A percentile compares a stretch with the other conserved stretches of the same genome.
Evolutionary conservation across 2,329 filamentous ascomycete genomes (phyloP).

Genomic region (Ceratocystis colombiana): DNA sequence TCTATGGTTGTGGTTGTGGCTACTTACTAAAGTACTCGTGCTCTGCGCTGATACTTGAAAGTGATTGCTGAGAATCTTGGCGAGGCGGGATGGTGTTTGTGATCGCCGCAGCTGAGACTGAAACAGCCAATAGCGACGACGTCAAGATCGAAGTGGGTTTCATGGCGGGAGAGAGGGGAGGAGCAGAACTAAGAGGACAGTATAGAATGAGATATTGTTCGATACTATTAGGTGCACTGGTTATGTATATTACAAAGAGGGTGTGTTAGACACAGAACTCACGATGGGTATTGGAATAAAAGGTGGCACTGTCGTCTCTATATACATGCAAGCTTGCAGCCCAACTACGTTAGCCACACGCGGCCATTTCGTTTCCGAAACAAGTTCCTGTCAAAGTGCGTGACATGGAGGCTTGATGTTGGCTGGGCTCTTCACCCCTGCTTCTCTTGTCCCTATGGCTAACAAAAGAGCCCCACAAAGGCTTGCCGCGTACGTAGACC

Average conservation of each 20-base stretch:
- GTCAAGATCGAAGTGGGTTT: background rate
- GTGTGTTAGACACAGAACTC: background rate
- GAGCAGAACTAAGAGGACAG: background rate
- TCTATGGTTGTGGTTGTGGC: too few species aligned
- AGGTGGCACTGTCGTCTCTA: background rate
- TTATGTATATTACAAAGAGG: too few species aligned
- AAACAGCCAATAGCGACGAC: constrained; percentile 3
- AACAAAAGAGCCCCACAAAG: background rate
- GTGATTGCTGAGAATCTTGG: background rate
- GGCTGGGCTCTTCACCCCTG: background rate
- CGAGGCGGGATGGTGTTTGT: background rate
- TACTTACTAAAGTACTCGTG: constrained; percentile 7
- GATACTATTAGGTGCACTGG: too few species aligned
- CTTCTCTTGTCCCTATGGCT: background rate
- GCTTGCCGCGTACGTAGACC: background rate
- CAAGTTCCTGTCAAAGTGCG: constrained; percentile 1
- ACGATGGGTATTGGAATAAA: too few species aligned
- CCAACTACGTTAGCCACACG: background rate
- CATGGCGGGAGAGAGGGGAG: background rate
- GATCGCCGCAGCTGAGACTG: constrained; percentile 8
- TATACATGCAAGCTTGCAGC: background rate
- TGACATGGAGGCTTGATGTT: background rate
- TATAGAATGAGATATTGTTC: background rate
- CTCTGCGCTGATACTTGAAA: background rate
- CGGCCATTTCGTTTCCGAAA: background rate